A percentile compares a stretch with the other conserved stretches of the same genome.
phyloP scores from a whole-genome alignment of 1,284 basidiomycete genomes.

The Afroboletus lepidellus region DNA sequence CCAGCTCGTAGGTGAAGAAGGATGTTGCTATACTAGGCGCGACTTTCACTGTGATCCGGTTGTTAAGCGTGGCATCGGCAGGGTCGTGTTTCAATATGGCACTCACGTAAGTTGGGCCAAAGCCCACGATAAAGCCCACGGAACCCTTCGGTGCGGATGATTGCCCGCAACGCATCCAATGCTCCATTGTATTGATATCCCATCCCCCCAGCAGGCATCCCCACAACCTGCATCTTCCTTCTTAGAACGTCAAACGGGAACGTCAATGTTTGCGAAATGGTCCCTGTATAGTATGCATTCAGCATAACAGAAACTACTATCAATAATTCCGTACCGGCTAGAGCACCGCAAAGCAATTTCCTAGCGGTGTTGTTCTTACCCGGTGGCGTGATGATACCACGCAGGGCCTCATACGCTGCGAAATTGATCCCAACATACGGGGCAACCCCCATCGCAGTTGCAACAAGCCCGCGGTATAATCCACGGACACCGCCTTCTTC shows the following conservation, averaged over 20 bases:
- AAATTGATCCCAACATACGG: constrained; percentile 91
- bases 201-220: constrained; percentile 66
- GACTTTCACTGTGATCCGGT: constrained; percentile 65
- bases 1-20: constrained; percentile 78
- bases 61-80: constrained; percentile 5
- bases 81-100: constrained; percentile 13
- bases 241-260: constrained; percentile 95
- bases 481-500: constrained; percentile 89
- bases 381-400: constrained; percentile 73
- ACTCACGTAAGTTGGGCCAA: constrained; percentile 87
- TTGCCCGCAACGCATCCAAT: constrained; percentile 70
- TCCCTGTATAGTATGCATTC: constrained; percentile 43
- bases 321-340: constrained; percentile 54
- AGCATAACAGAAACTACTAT: constrained; percentile 6
- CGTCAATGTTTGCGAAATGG: constrained; percentile 90
- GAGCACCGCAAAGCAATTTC: constrained; percentile 73
- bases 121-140: constrained; percentile 82
- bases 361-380: constrained; percentile 62
- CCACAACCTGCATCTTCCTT: constrained; percentile 94
- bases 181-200: constrained; percentile 76
- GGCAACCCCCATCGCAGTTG: constrained; percentile 90
- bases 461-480: constrained; percentile 84
- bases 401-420: constrained; percentile 73
- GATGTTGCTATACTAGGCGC: constrained; percentile 90
- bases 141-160: constrained; percentile 73